Conservation (phyloP, 495 filamentous ascomycete genomes). For the Penicillium chermesinum region DNA sequence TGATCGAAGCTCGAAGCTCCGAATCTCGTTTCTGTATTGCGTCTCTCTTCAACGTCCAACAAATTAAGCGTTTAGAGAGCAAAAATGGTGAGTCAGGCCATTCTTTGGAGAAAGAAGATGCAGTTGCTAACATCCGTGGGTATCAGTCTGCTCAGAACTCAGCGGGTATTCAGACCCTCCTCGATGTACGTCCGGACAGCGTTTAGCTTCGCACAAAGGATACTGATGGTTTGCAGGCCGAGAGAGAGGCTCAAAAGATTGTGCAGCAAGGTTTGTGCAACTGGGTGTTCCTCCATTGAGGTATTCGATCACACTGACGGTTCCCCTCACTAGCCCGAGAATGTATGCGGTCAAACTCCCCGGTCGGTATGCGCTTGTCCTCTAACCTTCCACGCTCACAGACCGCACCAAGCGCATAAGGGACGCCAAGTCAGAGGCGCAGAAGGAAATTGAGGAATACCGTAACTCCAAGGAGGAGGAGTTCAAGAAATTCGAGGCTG, state of each 20-base stretch:
- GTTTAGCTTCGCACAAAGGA: background rate
- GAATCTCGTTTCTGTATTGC: constrained; percentile 16
- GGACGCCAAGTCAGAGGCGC: constrained; percentile 89
- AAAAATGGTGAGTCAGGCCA: constrained; percentile 38
- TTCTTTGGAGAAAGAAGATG: background rate
- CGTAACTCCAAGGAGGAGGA: constrained; percentile 84
- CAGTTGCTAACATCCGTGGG: constrained; percentile 24
- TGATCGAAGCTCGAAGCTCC: constrained; percentile 34
- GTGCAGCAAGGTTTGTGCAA: constrained; percentile 74
- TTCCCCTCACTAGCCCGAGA: constrained; percentile 54
- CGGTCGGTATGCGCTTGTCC: constrained; percentile 7
- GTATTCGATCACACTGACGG: background rate
- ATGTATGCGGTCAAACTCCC: constrained; percentile 47
- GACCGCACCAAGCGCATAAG: constrained; percentile 96
- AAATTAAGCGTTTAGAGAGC: constrained; percentile 12
- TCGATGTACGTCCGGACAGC: constrained; percentile 69
- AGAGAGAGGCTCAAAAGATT: constrained; percentile 98
- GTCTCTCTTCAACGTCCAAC: constrained; percentile 3
- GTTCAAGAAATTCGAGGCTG: constrained; percentile 88
- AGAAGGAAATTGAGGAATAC: constrained; percentile 98
- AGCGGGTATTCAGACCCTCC: constrained; percentile 93
- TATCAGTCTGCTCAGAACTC: constrained; percentile 94
- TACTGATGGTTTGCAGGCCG: constrained; percentile 60
- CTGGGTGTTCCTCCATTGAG: background rate
- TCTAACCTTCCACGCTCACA: constrained; percentile 41